Conservation (phyloP, 345 rosid genomes). For the Populus pruinosa region DNA sequence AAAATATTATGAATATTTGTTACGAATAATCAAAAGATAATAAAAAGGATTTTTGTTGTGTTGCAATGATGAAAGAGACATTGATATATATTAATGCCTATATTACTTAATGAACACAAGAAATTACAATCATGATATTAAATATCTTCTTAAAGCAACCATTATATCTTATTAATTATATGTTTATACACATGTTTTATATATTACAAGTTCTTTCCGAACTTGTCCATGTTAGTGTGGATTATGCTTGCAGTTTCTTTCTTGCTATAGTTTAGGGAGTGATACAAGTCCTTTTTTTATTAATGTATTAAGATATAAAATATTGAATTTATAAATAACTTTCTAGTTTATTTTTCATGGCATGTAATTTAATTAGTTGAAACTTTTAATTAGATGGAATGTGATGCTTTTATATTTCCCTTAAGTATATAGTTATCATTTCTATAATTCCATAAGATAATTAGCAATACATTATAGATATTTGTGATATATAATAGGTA, state of each 20-base stretch:
- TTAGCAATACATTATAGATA: background rate
- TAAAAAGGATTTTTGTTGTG: no score
- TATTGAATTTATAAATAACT: background rate
- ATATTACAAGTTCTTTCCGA: no score
- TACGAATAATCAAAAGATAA: no score
- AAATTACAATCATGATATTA: background rate
- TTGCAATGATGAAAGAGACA: background rate
- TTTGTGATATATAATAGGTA: background rate
- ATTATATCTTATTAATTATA: no score
- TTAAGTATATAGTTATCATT: background rate
- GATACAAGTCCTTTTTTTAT: no score
- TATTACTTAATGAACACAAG: no score
- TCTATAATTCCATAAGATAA: background rate
- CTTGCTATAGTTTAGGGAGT: background rate
- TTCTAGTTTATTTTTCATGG: background rate
- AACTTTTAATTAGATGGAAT: background rate
- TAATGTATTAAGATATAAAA: background rate
- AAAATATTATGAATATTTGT: no score
- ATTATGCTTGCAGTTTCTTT: background rate
- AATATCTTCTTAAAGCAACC: no score
- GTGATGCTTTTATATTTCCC: background rate
- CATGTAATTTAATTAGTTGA: background rate
- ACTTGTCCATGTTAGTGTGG: no score
- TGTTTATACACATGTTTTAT: no score
- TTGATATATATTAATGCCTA: no score